phyloP scores from a whole-genome alignment of 495 filamentous ascomycete species.

The Patellaria atrata region DNA sequence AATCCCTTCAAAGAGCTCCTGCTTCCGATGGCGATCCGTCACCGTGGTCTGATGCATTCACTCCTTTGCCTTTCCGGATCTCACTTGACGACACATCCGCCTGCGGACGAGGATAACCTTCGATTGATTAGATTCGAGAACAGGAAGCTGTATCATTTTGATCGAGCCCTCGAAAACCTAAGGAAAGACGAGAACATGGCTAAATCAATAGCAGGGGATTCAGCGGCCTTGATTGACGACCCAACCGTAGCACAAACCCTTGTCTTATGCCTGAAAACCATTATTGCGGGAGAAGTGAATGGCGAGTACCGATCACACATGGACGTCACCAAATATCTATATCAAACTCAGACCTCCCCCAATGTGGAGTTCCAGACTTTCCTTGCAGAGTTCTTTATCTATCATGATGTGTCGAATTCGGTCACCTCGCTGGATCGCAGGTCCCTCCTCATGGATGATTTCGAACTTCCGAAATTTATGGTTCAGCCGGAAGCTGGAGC shows the following conservation, averaged over 20 bases:
- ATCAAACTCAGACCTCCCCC: conserved; percentile 36
- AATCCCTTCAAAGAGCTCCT: conserved; percentile 86
- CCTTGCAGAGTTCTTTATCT: conserved; percentile 86
- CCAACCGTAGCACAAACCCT: conserved; percentile 55
- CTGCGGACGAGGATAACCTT: conserved; percentile 21
- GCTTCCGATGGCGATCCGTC: conserved; percentile 68
- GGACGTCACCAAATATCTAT: conserved; percentile 55
- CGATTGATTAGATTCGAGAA: no score
- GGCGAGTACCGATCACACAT: conserved; percentile 76
- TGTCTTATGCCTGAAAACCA: conserved; percentile 65
- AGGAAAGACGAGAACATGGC: conserved; percentile 29
- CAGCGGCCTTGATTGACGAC: conserved; percentile 37
- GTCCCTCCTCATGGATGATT: conserved; percentile 42
- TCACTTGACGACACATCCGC: conserved; percentile 46
- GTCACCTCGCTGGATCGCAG: conserved; percentile 52
- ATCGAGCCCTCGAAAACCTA: conserved; percentile 44
- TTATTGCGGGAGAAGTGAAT: conserved; percentile 60
- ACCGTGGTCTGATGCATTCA: conserved; percentile 84
- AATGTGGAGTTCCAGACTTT: conserved; percentile 40
- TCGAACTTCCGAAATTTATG: conserved; percentile 52
- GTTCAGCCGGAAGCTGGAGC: conserved; percentile 59
- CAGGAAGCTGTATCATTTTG: conserved; percentile 43
- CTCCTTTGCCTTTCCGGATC: conserved; percentile 75
- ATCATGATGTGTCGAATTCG: conserved; percentile 72
- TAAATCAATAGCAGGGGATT: conserved; percentile 29